Evolutionary conservation across 2,329 filamentous ascomycete genomes (phyloP).

Genomic region (Fusarium falciforme): DNA sequence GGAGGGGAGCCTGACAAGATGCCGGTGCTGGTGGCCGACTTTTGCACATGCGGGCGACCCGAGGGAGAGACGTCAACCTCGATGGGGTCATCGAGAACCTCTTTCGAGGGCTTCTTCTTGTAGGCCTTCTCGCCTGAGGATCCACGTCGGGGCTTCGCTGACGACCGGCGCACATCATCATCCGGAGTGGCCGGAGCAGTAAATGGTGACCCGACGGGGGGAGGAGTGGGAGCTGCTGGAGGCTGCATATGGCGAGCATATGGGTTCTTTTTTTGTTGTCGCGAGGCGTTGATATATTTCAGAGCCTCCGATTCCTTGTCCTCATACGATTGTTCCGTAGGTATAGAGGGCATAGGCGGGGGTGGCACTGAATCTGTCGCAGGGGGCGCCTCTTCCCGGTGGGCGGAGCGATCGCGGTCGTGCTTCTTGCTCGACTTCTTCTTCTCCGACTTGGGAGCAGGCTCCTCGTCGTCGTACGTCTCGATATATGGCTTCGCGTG

Average conservation of each 20-base stretch:
- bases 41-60: constrained; percentile 43
- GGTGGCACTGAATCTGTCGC: constrained; percentile 33
- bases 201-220: constrained; percentile 47
- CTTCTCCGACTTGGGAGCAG: constrained; percentile 45
- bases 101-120: constrained; percentile 46
- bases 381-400: constrained; percentile 46
- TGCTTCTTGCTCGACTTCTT: constrained; percentile 56
- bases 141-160: constrained; percentile 49
- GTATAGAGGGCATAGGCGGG: constrained; percentile 33
- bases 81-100: constrained; percentile 48
- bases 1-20: constrained; percentile 49
- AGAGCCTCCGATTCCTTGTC: constrained; percentile 33
- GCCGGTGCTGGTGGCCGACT: constrained; percentile 41
- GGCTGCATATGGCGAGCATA: constrained; percentile 43
- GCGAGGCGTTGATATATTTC: constrained; percentile 49
- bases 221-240: constrained; percentile 52
- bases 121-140: constrained; percentile 50
- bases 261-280: constrained; percentile 39
- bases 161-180: constrained; percentile 48
- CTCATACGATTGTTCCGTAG: constrained; percentile 12
- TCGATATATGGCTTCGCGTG: constrained; percentile 52
- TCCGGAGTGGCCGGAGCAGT: constrained; percentile 42
- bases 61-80: constrained; percentile 46
- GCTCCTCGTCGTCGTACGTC: constrained; percentile 46
- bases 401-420: constrained; percentile 51